Base-by-base conservation (phyloP, 495 filamentous ascomycete species). In the Tuber umbilicatum region DNA sequence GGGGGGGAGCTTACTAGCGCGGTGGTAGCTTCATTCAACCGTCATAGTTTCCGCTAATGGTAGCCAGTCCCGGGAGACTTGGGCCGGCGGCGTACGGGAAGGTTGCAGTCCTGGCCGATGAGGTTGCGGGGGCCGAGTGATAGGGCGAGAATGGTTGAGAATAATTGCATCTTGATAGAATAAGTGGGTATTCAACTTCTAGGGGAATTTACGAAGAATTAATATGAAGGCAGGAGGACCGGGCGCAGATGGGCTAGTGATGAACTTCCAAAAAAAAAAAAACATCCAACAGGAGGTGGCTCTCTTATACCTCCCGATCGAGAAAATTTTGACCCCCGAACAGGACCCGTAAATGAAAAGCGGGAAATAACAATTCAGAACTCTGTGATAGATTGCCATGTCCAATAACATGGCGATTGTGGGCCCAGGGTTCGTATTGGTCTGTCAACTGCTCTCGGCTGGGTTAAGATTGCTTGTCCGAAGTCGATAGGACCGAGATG, bases 31-130 rank as follows among this genome's bases (percentile, higher is more conserved):
- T n/a, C 83, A 85, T 84, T 27, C 81, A 80, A 70, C 84, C 81
- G 70, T 85, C 85, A 72, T 83, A 85, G 45, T 73, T 79, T 21
- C 77, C 82, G 6, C 69, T 68, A 70, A 83, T 73, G 23, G 75
- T 69, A 19, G 74, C 77, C 7, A 68, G 21, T 7, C 45, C 40
- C 17, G 74, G 70, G 21, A 80, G 39, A 16, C 74, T 77, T n/a
- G 68, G 35, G 2, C 79, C 74, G 12, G 74, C 73, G 35, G 78
- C 72, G 5, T 74, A 27, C 14, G 74, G 78, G 72, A 80, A 80
- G 21, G 74, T 77, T 0, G 77, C 73, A 0, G 78, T 73, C 23
- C 78, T 72, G 9, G 68, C 76, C 1, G 76, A 73, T 12, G 78
- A 74, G 68, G 71, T 71, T 14, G 50, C 60, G 14, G 69, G 71